Evolutionary conservation across 106 monocot genomes (phyloP), one percentile per base, ranked within the genome.

Genomic region (Phalaenopsis equestris): DNA sequence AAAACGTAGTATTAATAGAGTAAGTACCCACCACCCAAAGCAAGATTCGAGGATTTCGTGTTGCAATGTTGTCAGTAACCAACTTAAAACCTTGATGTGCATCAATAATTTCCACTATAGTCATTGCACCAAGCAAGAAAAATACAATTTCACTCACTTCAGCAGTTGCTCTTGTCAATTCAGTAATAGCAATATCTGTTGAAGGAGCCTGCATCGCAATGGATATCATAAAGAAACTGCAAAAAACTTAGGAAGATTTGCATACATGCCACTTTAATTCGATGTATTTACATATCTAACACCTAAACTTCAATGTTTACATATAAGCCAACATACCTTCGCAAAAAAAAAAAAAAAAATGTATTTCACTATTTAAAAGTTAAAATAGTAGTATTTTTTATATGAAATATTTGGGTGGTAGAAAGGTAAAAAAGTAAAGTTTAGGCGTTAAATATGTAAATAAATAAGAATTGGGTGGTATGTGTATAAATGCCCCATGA

Each of bases 51-150:
- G 98, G 94, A 41, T 94, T 93, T 75, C 94, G 84, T 70, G 98
- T 99, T 52, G 98, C 91, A 70, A 99, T 94, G 72, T 90, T 99
- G 85, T 99, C 98, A 42, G 98, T 99, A 76, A 99, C 94, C 46
- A 99, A 84, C 83, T 99, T 99, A 85, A 99, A 99, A 77, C 98
- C 94, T 90, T 99, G 98, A 86, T 99, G 98, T 67, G 98, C 94
- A 87, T 99, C 94, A 56, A 99, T 89, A 80, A 99, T 94, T 80
- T 99, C 98, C 49, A 99, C 98, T 81, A 99, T 94, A 12, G 98
- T 99, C 98, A 99, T 93, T 79, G 94, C 98, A 79, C 98, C 98
- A 78, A 99, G 87, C 87, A 99, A 88, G 87, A 99, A 99, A 80
- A 94, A 93, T 0, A 99, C 94, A 65, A 99, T 93, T 86, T 99